phyloP scores from a whole-genome alignment of 495 filamentous ascomycete genomes.

The Rostrohypoxylon terebratum region DNA sequence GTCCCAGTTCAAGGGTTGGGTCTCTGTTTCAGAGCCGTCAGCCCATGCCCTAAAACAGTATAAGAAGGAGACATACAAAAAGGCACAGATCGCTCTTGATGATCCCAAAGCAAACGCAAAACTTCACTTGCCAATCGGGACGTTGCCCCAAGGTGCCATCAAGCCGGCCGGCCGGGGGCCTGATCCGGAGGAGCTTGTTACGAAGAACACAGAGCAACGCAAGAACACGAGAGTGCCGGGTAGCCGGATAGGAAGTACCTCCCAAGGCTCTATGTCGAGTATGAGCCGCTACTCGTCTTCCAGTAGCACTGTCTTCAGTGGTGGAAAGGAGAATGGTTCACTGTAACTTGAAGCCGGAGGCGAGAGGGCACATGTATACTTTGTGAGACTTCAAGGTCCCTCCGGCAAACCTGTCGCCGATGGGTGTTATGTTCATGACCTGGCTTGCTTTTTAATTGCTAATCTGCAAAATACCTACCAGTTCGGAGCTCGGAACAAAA shows the following conservation, averaged over 20 bases:
- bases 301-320: constrained; percentile 28
- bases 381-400: neutral
- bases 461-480: neutral
- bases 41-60: constrained; percentile 54
- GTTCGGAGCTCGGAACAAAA: neutral
- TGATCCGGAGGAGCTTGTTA: constrained; percentile 52
- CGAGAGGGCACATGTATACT: too few species aligned
- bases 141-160: constrained; percentile 53
- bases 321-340: neutral
- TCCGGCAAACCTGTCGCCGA: neutral
- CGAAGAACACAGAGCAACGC: constrained; percentile 42
- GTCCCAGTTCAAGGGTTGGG: constrained; percentile 56
- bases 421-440: constrained; percentile 2
- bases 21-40: constrained; percentile 57
- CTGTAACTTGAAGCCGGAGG: neutral
- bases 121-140: constrained; percentile 52
- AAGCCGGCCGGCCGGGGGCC: constrained; percentile 45
- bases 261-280: constrained; percentile 33
- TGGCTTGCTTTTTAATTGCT: constrained; percentile 6
- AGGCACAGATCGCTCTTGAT: constrained; percentile 48
- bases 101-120: constrained; percentile 50
- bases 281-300: constrained; percentile 39
- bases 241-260: constrained; percentile 1
- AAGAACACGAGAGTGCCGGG: constrained; percentile 31
- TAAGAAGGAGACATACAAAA: constrained; percentile 52